Conservation (phyloP, 2,329 filamentous ascomycete genomes). For the Coniochaeta pulveracea region DNA sequence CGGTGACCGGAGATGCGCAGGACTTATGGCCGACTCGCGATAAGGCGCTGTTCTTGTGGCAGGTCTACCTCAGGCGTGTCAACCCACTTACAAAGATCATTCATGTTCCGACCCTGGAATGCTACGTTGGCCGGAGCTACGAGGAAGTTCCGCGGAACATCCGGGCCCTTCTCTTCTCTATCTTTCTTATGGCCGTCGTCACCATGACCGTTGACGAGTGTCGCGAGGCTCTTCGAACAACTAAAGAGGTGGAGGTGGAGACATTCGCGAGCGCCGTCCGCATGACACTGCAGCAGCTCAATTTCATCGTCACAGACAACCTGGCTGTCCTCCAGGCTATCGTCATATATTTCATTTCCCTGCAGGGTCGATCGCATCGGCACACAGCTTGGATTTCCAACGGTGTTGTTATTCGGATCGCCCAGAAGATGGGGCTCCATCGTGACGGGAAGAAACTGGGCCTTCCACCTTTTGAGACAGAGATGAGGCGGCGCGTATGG, state of each 20-base stretch:
- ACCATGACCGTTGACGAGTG: constrained; percentile 47
- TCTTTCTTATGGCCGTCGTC: constrained; percentile 50
- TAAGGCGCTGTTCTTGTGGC: constrained; percentile 63
- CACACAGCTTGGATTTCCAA: constrained; percentile 51
- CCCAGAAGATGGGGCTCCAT: constrained; percentile 57
- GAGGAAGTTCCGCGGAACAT: constrained; percentile 42
- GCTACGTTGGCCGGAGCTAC: too few relatives aligned
- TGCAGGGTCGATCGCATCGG: constrained; percentile 46
- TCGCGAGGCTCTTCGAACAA: constrained; percentile 35
- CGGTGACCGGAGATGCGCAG: constrained; percentile 22
- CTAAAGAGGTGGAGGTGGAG: constrained; percentile 36
- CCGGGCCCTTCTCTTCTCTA: constrained; percentile 52
- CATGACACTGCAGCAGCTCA: constrained; percentile 34
- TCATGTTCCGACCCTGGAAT: constrained; percentile 59
- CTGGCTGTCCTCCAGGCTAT: constrained; percentile 48
- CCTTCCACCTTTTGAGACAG: constrained; percentile 50
- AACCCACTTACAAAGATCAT: constrained; percentile 64
- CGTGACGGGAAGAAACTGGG: constrained; percentile 46
- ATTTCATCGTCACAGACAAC: constrained; percentile 48
- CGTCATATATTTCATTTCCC: constrained; percentile 42
- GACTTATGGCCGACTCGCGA: constrained; percentile 53
- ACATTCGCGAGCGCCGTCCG: constrained; percentile 41
- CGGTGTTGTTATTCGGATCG: constrained; percentile 50
- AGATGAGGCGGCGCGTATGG: constrained; percentile 59
- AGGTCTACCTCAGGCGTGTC: constrained; percentile 61